Base-by-base conservation (phyloP, 23 red algal genomes). In the Gracilaria caudata region DNA sequence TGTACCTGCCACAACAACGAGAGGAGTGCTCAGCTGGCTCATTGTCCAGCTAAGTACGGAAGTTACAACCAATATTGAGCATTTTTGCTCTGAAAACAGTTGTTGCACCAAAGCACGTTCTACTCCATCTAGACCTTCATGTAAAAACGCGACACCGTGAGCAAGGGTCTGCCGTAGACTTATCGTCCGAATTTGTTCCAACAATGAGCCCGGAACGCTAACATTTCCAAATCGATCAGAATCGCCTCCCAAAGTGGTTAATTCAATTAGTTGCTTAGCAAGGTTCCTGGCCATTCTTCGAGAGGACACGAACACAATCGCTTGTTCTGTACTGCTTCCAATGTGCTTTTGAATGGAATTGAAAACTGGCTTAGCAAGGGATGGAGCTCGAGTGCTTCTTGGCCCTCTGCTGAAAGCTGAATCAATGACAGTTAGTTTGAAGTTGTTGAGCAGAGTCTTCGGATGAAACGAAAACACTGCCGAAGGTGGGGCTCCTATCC, bases 381-480 rank as follows among this genome's bases (percentile, higher is more conserved):
- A 77, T 35, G 37, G 25, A 41, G 70, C 85, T 68, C 63, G 37
- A 17, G 65, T 72, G 71, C 65, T 51, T 61, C 54, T 23, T 49
- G 38, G 44, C 64, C 92, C 81, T 51, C 45, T 40, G 37, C 61
- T 49, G 38, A 70, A 73, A 6, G 64, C 24, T 17, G 56, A 64
- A 19, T 37, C 37, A 13, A 39, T 53, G 26, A 98, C 64, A 43
- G 92, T 46, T 12, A 98, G 29, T 49, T 39, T 85, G 47, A 93
- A 60, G 20, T 73, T 66, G 19, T 70, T 79, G 14, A 68, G 60
- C 20, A 90, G 56, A 83, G 63, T 70, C 35, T 70, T 60, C 28
- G 93, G 92, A 14, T 86, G 78, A 72, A 98, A 98, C 10, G 84
- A 98, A 46, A 93, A 83, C 17, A 87, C 83, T 29, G 80, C 72